Evolutionary conservation across 495 filamentous ascomycete genomes (phyloP), one percentile per base, ranked within the genome.

Genomic region (Trichoderma gamsii): DNA sequence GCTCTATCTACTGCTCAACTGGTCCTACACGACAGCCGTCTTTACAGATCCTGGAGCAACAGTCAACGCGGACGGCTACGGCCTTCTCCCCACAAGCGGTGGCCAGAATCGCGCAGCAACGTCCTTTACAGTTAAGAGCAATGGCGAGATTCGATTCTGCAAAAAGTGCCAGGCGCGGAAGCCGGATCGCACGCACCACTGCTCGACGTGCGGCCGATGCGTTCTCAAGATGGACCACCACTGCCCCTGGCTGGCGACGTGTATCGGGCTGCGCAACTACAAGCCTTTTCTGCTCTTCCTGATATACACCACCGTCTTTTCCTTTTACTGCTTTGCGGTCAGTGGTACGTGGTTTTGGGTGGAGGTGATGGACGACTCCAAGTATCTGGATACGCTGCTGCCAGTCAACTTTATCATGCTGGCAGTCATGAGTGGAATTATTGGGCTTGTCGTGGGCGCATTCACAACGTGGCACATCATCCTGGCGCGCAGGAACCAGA

Each of bases 211-310:
- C 78, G 86, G 88, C 67, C 88, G 89, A 70, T 99, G 95, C 76
- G 94, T 99, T 13, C 82, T 98, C 74, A 98, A 98, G 79, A 99
- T 99, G 95, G 95, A 99, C 76, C 95, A 99, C 77, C 95, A 99
- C 79, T 99, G 95, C 73, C 95, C 95, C 7, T 99, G 95, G 95
- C 84, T 98, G 63, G 95, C 96, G 23, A 97, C 92, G 3, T 99
- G 95, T 74, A 90, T 99, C 63, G 96, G 96, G 29, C 79, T 99
- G 68, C 84, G 87, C 72, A 99, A 98, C 78, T 96, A 97, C 82
- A 98, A 98, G 77, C 83, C 93, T 6, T 99, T 99, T 76, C 75
- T 99, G 44, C 84, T 98, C 11, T 99, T 99, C 78, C 84, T 99
- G 32, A 89, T 96, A 66, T 98, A 99, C 75, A 92, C 91, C 12